Conservation (phyloP, 208 protist genomes). For the Tetramitus jugosus region DNA sequence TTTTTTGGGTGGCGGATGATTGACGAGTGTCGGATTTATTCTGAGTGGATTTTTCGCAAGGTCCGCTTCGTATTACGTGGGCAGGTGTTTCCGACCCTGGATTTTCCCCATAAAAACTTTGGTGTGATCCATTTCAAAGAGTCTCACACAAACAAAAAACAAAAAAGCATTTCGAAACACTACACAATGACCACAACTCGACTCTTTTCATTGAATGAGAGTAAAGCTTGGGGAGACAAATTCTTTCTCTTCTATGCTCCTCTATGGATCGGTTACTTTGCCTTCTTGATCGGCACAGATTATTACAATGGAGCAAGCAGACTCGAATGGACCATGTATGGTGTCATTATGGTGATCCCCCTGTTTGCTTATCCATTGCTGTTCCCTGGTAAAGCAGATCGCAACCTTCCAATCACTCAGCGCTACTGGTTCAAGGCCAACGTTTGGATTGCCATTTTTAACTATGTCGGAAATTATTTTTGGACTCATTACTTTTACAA, state of each 20-base stretch:
- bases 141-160: neutral
- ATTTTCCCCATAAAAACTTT: no score
- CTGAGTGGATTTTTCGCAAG: no score
- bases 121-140: neutral
- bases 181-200: neutral
- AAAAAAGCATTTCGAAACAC: no score
- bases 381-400: slow-evolving; percentile 29
- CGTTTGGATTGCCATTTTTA: slow-evolving; percentile 44
- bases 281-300: neutral
- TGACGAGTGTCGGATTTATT: no score
- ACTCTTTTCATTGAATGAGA: neutral
- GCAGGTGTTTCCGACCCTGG: no score
- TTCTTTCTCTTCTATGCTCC: slow-evolving; percentile 14
- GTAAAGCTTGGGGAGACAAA: slow-evolving; percentile 16
- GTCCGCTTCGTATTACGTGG: no score
- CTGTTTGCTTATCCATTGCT: slow-evolving; percentile 34
- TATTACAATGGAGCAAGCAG: neutral
- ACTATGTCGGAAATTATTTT: slow-evolving; percentile 50
- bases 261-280: slow-evolving; percentile 7
- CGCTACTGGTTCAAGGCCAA: slow-evolving; percentile 41
- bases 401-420: slow-evolving; percentile 29
- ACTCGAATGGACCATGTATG: slow-evolving; percentile 18
- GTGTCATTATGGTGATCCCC: slow-evolving; percentile 22
- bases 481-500: slow-evolving; percentile 54
- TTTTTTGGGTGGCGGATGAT: no score